A percentile compares a stretch with the other conserved stretches of the same genome.
Evolutionary conservation across 306 rosid genomes (phyloP).

Genomic region (Prunus davidiana): DNA sequence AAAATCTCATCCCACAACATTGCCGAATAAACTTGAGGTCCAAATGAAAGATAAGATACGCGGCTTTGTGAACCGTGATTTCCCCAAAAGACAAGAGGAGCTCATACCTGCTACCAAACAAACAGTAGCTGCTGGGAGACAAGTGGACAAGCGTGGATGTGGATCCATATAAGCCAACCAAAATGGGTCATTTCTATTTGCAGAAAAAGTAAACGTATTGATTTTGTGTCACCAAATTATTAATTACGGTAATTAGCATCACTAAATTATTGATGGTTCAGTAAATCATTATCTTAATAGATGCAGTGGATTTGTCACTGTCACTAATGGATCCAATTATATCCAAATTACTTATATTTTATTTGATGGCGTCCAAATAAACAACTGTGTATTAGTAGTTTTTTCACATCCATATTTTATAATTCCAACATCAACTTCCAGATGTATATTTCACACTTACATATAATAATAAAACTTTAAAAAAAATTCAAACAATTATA

Average conservation of each 20-base stretch:
- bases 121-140: neutral
- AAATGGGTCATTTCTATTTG: neutral
- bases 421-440: neutral
- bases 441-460: neutral
- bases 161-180: neutral
- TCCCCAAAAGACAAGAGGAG: neutral
- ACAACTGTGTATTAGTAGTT: neutral
- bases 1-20: neutral
- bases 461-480: neutral
- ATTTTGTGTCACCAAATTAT: neutral
- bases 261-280: neutral
- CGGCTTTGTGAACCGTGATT: constrained; percentile 10
- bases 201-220: neutral
- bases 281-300: neutral
- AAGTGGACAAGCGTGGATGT: neutral
- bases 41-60: neutral
- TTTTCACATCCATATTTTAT: neutral
- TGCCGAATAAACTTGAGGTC: neutral
- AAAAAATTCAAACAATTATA: neutral
- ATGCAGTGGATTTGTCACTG: neutral
- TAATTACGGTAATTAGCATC: no score
- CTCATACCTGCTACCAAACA: neutral
- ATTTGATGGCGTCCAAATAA: constrained; percentile 5
- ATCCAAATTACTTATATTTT: neutral
- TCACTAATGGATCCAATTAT: constrained; percentile 4